Percentiles rank a stretch among this genome's conserved stretches.
These are phyloP conservation scores for Trypanosoma boissoni DNA, from an alignment of 208 protist genomes.

Conservation along the genomic window DNA sequence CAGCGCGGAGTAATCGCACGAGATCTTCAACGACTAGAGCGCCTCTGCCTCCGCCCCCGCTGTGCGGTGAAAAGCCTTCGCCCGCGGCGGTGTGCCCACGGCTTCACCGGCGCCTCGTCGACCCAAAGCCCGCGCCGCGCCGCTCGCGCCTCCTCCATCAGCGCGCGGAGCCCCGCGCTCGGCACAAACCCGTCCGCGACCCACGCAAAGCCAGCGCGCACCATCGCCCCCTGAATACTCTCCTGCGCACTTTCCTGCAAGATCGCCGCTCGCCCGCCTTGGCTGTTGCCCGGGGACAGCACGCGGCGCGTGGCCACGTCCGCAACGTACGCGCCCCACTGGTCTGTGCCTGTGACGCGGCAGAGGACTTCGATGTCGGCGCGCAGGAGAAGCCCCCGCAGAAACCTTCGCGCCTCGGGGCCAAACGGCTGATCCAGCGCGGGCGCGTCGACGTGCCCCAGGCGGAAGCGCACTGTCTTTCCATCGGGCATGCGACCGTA, in stretches of 20 bases:
- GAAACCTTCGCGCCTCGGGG: slow-evolving; percentile 2
- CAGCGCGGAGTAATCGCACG: too few species aligned
- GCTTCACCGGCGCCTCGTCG: slow-evolving; percentile 4
- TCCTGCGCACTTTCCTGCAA: not conserved
- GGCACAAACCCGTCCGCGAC: slow-evolving; percentile 15
- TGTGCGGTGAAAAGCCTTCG: not conserved
- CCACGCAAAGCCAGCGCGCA: slow-evolving; percentile 19
- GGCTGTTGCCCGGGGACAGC: not conserved
- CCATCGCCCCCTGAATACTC: slow-evolving; percentile 24
- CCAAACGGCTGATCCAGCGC: slow-evolving; percentile 13
- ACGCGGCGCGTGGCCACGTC: slow-evolving; percentile 10
- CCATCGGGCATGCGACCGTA: slow-evolving; percentile 17
- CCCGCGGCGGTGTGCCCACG: not conserved
- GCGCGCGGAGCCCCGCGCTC: not conserved
- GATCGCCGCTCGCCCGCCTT: not conserved
- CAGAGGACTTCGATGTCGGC: slow-evolving; percentile 3
- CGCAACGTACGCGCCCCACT: slow-evolving; percentile 9
- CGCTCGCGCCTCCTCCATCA: slow-evolving; percentile 15
- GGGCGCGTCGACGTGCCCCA: slow-evolving; percentile 15
- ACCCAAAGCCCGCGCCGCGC: slow-evolving; percentile 20
- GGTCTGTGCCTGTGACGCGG: slow-evolving; percentile 12
- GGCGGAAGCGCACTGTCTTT: slow-evolving; percentile 16
- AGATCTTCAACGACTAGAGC: too few species aligned
- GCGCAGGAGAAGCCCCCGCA: slow-evolving; percentile 6
- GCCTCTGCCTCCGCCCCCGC: too few species aligned